A percentile compares a stretch with the other conserved stretches of the same genome.
Evolutionary conservation across 1,284 basidiomycete species (phyloP).

Genomic region (Singerocomus inundabilis): DNA sequence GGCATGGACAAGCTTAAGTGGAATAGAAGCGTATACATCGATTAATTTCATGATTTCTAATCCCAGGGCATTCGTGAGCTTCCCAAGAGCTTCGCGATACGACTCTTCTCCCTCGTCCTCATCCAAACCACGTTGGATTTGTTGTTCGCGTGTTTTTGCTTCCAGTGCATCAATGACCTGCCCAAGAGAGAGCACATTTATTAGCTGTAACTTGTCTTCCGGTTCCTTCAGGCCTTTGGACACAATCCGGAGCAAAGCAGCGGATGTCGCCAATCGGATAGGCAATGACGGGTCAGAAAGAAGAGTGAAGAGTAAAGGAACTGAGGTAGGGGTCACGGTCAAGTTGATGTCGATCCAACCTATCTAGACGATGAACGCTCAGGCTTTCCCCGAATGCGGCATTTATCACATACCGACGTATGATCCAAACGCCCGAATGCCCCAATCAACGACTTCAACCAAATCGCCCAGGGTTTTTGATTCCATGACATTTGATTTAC

Average conservation of each 20-base stretch:
- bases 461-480: conserved; percentile 58
- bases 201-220: conserved; percentile 85
- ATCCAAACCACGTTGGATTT: conserved; percentile 61
- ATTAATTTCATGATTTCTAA: conserved; percentile 82
- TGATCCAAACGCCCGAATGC: conserved; percentile 86
- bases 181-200: conserved; percentile 86
- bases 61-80: conserved; percentile 81
- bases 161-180: conserved; percentile 81
- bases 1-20: conserved; percentile 1
- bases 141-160: conserved; percentile 68
- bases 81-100: conserved; percentile 88
- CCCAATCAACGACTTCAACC: conserved; percentile 84
- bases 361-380: conserved; percentile 34
- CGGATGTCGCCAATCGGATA: conserved; percentile 82
- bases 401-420: conserved; percentile 79
- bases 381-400: not conserved
- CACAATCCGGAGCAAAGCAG: conserved; percentile 80
- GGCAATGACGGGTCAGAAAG: conserved; percentile 78
- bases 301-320: conserved; percentile 83
- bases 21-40: conserved; percentile 51
- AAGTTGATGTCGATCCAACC: conserved; percentile 99
- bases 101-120: conserved; percentile 79
- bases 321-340: conserved; percentile 88
- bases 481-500: conserved; percentile 46
- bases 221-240: conserved; percentile 94